Evolutionary conservation across 305 asterid genomes (phyloP), one percentile per base, ranked within the genome.

Genomic region (Fraxinus xanthoxyloides): DNA sequence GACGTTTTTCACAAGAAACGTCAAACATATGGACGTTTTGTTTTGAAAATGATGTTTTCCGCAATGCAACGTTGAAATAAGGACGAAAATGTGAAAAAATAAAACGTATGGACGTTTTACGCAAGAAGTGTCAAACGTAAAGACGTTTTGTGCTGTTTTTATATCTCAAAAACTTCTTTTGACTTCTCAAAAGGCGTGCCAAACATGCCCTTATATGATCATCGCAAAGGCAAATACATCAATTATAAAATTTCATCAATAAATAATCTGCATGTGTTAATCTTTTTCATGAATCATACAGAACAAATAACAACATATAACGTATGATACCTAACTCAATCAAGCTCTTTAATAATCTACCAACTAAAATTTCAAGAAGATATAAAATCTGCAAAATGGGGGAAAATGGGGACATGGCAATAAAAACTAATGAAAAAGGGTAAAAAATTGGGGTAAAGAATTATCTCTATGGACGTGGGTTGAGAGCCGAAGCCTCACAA

Each of bases 271-370:
- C n/a, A 46, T 86, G 81, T 72, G 19, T 46, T 80, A 85, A 82
- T 77, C 80, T 84, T 86, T 70, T 23, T 74, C 85, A 84, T 54
- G 85, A 88, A 89, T 86, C 87, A 84, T 89, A 92, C 90, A 91
- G 76, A 83, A 85, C 77, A 65, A 83, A 84, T 59, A 76, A 82
- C 83, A 81, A 67, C 84, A 23, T 63, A 10, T 19, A 59, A 78
- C 77, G 91, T 89, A 88, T 54, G 82, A 72, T 72, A 26, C 88
- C 83, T 84, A 76, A 46, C 56, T 46, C 56, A 65, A 67, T 84
- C 78, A 85, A 77, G 79, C 83, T 80, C 86, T 77, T 77, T 84
- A 80, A 77, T 34, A 82, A 75, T 81, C 91, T 86, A 88, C 84
- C 83, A 81, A 67, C 85, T 83, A 79, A 43, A 80, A 84, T 83